These are phyloP conservation scores for Aureobasidium sp. DNA, from an alignment of 2,329 filamentous ascomycete species.

Conservation along the genomic window DNA sequence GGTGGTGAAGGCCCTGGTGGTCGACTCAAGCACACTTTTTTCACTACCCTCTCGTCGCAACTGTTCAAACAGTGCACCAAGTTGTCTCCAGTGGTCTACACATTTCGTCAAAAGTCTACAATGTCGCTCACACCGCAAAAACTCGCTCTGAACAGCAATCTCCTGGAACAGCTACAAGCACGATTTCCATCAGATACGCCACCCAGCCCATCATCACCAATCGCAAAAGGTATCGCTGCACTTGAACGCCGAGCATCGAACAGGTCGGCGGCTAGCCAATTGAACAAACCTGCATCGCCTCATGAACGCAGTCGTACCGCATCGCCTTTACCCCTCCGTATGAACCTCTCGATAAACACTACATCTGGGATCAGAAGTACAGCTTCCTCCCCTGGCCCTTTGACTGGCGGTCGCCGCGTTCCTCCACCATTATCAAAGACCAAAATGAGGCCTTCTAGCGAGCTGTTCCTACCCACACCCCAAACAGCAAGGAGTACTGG, in stretches of 20 bases:
- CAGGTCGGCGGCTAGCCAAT: not conserved
- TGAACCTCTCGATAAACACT: not conserved
- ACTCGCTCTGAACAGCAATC: not conserved
- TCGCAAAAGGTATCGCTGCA: constrained; percentile 1
- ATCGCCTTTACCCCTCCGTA: not conserved
- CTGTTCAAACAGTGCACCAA: not conserved
- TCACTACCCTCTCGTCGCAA: not conserved
- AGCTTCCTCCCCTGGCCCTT: not conserved
- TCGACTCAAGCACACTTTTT: not conserved
- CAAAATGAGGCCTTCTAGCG: constrained; percentile 4
- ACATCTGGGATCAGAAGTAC: not conserved
- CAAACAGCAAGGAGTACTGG: not conserved
- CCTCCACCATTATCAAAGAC: not conserved
- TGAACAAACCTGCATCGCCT: not conserved
- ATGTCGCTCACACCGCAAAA: not conserved
- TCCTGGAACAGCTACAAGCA: not conserved
- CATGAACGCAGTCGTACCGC: not conserved
- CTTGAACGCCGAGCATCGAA: constrained; percentile 6
- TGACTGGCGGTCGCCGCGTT: not conserved
- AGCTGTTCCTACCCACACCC: constrained; percentile 9
- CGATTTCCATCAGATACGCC: not conserved
- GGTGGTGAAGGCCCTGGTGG: not conserved
- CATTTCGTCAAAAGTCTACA: not conserved
- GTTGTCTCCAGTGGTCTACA: not conserved
- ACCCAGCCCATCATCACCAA: not conserved